Evolutionary conservation across 441 rosid species (phyloP), one percentile per base, ranked within the genome.

Genomic region (Macaranga tanarius): DNA sequence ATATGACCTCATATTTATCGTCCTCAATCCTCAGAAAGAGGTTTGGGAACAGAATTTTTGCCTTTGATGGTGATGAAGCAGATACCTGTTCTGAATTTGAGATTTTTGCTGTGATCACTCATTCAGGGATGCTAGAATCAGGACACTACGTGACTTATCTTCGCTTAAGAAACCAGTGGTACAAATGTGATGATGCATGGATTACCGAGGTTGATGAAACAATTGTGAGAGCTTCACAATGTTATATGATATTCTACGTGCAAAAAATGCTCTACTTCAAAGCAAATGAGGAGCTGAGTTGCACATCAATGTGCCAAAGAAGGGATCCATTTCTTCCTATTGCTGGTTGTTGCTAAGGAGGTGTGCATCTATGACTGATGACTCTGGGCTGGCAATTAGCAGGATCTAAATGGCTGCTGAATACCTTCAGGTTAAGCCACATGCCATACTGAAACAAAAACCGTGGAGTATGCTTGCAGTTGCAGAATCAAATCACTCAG

Each of bases 161-260:
- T 71, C 86, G 91, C 70, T 74, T 91, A 31, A 79, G 84, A 75
- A 84, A 87, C 67, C 81, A 85, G 72, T 93, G 98, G 98, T 93
- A 93, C 83, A 88, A 70, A 81, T 93, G 97, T 45, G 98, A 93
- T 52, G 98, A 93, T 65, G 90, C 97, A 3, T 93, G 98, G 98
- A 80, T 91, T 78, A 87, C 77, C 13, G 95, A 89, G 82, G 98
- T 93, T 52, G 97, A 93, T 77, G 98, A 93, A 74, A 85, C 80
- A 28, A 71, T 82, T 28, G 98, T 93, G 65, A 87, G 95, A 84
- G 89, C 89, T 66, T 90, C 95, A 20, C 91, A 93, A 67, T 88
- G 97, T 51, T 93, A 93, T 60, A 91, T 93, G 98, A 72, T 84
- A 70, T 92, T 93, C 78, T 92, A 94, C 68, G 96, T 83, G 65